These are phyloP conservation scores for Dalbergia oliveri DNA, from an alignment of 306 rosid genomes.

Conservation along the genomic window DNA sequence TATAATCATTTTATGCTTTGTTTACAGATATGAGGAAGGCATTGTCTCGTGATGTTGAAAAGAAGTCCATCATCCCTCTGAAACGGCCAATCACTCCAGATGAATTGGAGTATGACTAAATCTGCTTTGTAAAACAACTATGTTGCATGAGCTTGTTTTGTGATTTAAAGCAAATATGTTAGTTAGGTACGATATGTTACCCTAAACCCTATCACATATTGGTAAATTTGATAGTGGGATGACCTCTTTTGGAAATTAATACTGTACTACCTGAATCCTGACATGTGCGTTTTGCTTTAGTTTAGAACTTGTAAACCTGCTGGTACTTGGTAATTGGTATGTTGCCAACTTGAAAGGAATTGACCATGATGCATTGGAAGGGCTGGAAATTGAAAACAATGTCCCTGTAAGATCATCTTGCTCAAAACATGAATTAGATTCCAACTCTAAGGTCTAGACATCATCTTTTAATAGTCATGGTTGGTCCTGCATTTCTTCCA, in stretches of 20 bases:
- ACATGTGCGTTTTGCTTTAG: slow-evolving; percentile 1
- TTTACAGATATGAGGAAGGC: slow-evolving; percentile 98
- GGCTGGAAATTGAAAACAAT: background rate
- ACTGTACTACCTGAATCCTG: slow-evolving; percentile 7
- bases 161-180: slow-evolving; percentile 30
- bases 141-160: slow-evolving; percentile 43
- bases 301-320: slow-evolving; percentile 18
- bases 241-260: slow-evolving; percentile 21
- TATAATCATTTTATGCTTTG: slow-evolving; percentile 25
- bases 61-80: slow-evolving; percentile 93
- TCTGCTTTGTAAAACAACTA: slow-evolving; percentile 42
- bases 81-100: slow-evolving; percentile 96
- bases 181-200: slow-evolving; percentile 28
- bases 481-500: slow-evolving; percentile 5
- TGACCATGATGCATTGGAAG: background rate
- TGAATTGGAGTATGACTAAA: slow-evolving; percentile 92
- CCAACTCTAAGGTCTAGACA: background rate
- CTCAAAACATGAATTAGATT: slow-evolving; percentile 8
- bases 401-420: background rate
- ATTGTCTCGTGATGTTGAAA: slow-evolving; percentile 89
- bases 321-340: background rate
- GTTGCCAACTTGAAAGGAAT: slow-evolving; percentile 29
- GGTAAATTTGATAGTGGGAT: slow-evolving; percentile 25
- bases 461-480: background rate
- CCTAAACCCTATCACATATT: background rate